A percentile compares a stretch with the other conserved stretches of the same genome.
These are phyloP conservation scores for Carex kokanica DNA, from an alignment of 176 grass and related monocot genomes.

Conservation along the genomic window DNA sequence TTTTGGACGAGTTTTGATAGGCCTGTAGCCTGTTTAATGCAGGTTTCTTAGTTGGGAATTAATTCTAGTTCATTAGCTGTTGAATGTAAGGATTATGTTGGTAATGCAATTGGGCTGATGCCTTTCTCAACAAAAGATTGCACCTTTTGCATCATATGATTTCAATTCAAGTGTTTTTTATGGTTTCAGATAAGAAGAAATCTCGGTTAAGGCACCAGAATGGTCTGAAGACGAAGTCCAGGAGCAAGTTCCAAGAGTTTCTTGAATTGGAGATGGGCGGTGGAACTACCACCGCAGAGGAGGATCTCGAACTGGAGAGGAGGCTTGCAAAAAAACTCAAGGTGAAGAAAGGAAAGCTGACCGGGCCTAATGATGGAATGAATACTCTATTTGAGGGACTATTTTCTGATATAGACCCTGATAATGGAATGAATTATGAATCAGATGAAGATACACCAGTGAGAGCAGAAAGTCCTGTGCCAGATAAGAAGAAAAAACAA, in stretches of 20 bases:
- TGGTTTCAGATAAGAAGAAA: neutral
- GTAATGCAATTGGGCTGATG: no score
- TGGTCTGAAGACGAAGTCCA: constrained; percentile 28
- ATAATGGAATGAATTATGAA: constrained; percentile 23
- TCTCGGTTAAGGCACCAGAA: neutral
- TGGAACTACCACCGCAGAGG: constrained; percentile 35
- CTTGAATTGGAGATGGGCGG: constrained; percentile 65
- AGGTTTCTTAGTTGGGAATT: no score
- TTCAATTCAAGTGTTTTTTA: neutral
- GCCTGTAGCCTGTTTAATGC: no score
- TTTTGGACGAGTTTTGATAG: no score
- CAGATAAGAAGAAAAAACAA: constrained; percentile 33
- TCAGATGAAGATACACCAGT: constrained; percentile 18
- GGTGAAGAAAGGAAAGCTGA: constrained; percentile 75
- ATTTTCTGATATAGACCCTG: constrained; percentile 31
- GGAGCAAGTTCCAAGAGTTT: constrained; percentile 67
- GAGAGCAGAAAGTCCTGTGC: neutral
- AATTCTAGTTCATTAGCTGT: no score
- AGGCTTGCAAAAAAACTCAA: constrained; percentile 79
- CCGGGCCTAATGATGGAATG: constrained; percentile 65
- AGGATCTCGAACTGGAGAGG: constrained; percentile 67
- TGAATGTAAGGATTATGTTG: no score
- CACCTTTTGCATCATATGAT: neutral
- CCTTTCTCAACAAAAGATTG: neutral
- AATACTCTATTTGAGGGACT: constrained; percentile 54